phyloP scores from a whole-genome alignment of 2,329 filamentous ascomycete genomes.

The Alternaria ventricosa region DNA sequence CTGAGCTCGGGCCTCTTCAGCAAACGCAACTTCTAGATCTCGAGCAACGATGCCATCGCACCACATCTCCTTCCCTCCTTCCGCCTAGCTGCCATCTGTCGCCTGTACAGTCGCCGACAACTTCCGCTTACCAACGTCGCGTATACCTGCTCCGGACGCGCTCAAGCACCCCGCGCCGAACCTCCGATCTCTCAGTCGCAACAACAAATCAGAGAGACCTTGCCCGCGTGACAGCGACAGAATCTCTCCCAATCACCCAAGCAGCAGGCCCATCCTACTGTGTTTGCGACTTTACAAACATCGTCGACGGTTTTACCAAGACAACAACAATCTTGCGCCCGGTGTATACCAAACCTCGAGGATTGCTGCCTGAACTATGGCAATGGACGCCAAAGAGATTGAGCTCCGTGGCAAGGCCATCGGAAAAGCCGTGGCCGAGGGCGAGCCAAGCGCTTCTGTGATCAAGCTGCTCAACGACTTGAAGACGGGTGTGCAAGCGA shows the following conservation, averaged over 20 bases:
- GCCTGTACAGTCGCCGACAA: neutral
- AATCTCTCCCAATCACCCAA: neutral
- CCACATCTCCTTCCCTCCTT: constrained; percentile 1
- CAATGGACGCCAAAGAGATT: constrained; percentile 84
- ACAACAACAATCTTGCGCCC: neutral
- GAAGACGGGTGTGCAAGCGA: constrained; percentile 80
- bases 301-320: neutral
- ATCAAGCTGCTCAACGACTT: constrained; percentile 77
- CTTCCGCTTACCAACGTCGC: constrained; percentile 1
- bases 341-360: neutral
- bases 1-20: constrained; percentile 22
- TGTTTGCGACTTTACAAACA: neutral
- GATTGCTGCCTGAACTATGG: constrained; percentile 21
- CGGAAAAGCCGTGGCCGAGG: constrained; percentile 76
- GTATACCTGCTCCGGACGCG: constrained; percentile 7
- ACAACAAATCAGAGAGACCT: constrained; percentile 6
- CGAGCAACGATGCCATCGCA: constrained; percentile 4
- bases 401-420: constrained; percentile 78
- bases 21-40: constrained; percentile 22
- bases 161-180: constrained; percentile 13
- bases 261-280: neutral
- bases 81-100: neutral
- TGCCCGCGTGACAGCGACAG: neutral
- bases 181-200: constrained; percentile 2
- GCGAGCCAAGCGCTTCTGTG: constrained; percentile 75